Evolutionary conservation across 2,329 filamentous ascomycete genomes (phyloP), one percentile per base, ranked within the genome.

Genomic region (Hymenoscyphus fraxineus): DNA sequence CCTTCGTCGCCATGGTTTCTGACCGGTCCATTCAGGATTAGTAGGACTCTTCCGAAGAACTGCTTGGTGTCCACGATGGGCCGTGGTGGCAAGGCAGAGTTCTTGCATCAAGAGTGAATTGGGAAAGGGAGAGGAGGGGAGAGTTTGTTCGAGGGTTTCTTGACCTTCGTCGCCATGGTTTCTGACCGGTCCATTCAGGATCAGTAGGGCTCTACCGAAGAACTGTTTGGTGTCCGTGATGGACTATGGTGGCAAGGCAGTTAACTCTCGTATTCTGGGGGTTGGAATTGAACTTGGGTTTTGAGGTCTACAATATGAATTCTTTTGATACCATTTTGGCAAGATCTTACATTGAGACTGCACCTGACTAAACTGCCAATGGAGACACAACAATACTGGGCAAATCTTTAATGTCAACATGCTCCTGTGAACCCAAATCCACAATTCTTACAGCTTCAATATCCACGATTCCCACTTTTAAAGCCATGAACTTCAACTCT

Each of bases 381-480:
- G 69, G 61, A 9, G 69, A 72, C 5, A 88, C 82, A 61, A 92
- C 77, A 70, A 92, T 85, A 56, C 84, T 86, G 0, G 91, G 91
- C 68, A 95, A 74, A 66, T 94, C 89, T 66, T 85, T 83, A 62
- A 93, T 87, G 75, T 94, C 90, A 3, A 91, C 88, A 73, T 90
- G 88, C 77, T 93, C 90, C 72, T 91, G 88, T 40, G 85, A 90
- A 27, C 81, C 85, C 65, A 94, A 74, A 75, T 95, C 91, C 3
- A 93, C 81, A 1, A 94, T 85, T 59, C 90, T 81, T 22, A 94
- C 81, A 2, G 88, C 87, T 70, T 93, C 91, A 2, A 94, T 76
- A n/a, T 83, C 82, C 38, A 91, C 81, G 39, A 91, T 82, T 0
- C 91, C 91, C 58, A 84, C 81, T 61, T 76, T 77, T 61, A 93